phyloP scores from a whole-genome alignment of 1,284 basidiomycete species.

The Takashimella tepidaria region DNA sequence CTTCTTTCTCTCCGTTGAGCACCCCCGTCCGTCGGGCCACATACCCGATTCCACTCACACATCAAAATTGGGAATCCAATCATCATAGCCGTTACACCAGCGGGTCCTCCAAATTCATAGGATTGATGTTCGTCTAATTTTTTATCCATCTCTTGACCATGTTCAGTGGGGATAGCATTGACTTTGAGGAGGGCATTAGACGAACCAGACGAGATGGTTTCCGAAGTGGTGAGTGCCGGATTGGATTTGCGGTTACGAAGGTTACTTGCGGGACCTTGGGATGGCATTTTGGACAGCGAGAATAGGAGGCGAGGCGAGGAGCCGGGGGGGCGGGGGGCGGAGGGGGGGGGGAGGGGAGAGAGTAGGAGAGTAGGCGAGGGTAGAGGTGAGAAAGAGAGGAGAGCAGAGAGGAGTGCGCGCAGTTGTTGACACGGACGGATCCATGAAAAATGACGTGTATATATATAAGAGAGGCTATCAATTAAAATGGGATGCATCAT shows the following conservation, averaged over 20 bases:
- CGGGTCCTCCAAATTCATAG: slow-evolving; percentile 96
- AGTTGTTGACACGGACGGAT: no score
- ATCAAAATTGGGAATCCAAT: slow-evolving; percentile 68
- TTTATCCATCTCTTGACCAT: slow-evolving; percentile 64
- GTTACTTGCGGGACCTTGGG: slow-evolving; percentile 15
- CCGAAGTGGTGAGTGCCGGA: slow-evolving; percentile 12
- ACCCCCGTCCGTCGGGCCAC: no score
- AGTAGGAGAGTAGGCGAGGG: background rate
- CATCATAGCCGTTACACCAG: slow-evolving; percentile 91
- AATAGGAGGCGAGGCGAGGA: no score
- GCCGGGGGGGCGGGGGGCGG: no score
- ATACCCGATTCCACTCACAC: slow-evolving; percentile 44
- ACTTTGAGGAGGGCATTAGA: slow-evolving; percentile 26
- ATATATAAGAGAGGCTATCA: no score
- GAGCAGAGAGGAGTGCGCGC: no score
- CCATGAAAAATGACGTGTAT: no score
- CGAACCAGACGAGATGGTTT: slow-evolving; percentile 22
- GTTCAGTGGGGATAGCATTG: slow-evolving; percentile 52
- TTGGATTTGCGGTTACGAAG: slow-evolving; percentile 26
- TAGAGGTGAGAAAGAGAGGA: no score
- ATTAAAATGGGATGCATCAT: no score
- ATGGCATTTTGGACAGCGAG: background rate
- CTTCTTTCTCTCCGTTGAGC: no score
- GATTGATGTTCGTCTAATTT: slow-evolving; percentile 67
- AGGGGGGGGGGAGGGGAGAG: no score